Conservation (phyloP, 768 basidiomycete genomes). For the Mycena filopes region DNA sequence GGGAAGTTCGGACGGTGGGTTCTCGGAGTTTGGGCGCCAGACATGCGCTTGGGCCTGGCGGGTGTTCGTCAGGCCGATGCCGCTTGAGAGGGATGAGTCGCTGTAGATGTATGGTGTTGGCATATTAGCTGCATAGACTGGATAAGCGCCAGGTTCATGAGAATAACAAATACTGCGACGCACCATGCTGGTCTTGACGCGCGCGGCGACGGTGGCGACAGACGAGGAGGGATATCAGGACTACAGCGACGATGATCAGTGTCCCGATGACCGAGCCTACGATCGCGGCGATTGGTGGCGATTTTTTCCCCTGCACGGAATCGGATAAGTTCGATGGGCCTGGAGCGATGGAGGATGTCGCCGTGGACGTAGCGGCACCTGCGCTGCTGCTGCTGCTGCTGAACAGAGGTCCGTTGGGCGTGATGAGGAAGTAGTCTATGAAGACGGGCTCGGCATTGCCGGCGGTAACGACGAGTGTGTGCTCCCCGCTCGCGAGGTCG, state of each 20-base stretch:
- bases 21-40: too few species aligned
- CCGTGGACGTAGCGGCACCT: not conserved
- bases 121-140: too few species aligned
- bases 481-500: slow-evolving; percentile 5
- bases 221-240: not conserved
- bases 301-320: not conserved
- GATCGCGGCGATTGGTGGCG: not conserved
- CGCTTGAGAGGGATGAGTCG: too few species aligned
- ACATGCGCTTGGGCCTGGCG: too few species aligned
- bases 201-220: not conserved
- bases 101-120: too few species aligned
- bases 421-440: slow-evolving; percentile 26
- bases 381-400: too few species aligned
- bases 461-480: slow-evolving; percentile 24
- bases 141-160: too few species aligned
- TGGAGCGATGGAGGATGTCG: not conserved
- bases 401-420: not conserved
- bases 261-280: not conserved
- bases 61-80: too few species aligned
- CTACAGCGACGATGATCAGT: not conserved
- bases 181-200: not conserved
- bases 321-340: not conserved
- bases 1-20: too few species aligned
- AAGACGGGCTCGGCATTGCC: not conserved
- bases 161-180: too few species aligned